phyloP scores from a whole-genome alignment of 2,329 filamentous ascomycete species.

The Penicillium occitanis region DNA sequence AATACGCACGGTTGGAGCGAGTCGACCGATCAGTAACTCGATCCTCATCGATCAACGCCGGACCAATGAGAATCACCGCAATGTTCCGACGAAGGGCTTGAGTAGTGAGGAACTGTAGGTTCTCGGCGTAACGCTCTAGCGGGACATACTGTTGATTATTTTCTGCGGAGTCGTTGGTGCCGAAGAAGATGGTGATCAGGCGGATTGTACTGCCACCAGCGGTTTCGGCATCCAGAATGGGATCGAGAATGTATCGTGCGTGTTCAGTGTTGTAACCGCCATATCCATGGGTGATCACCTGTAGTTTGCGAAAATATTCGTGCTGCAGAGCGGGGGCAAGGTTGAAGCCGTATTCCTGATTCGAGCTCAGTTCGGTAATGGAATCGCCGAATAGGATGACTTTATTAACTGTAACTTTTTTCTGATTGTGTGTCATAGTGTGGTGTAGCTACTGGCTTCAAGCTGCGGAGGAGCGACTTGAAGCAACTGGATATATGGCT shows the following conservation, averaged over 20 bases:
- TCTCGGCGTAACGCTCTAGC: background rate
- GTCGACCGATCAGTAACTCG: too few relatives aligned
- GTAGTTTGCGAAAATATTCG: slow-evolving; percentile 9
- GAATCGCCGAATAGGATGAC: background rate
- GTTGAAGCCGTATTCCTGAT: background rate
- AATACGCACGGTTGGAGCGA: too few relatives aligned
- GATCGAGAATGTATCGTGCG: background rate
- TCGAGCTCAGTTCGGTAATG: background rate
- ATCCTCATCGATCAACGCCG: too few relatives aligned
- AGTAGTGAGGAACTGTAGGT: background rate
- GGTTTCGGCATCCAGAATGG: slow-evolving; percentile 4
- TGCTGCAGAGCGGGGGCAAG: slow-evolving; percentile 7
- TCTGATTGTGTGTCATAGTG: too few relatives aligned
- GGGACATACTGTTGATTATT: background rate
- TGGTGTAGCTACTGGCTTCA: too few relatives aligned
- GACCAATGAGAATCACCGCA: too few relatives aligned
- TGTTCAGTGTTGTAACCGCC: slow-evolving; percentile 5
- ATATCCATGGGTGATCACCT: slow-evolving; percentile 1
- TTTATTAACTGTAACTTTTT: background rate
- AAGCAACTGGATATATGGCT: too few relatives aligned
- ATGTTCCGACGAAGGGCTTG: too few relatives aligned
- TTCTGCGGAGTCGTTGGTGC: background rate
- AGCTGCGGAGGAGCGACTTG: too few relatives aligned
- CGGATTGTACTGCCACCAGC: too few relatives aligned
- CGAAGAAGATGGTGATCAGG: slow-evolving; percentile 2